phyloP scores from a whole-genome alignment of 306 rosid species.

The Hippophae tibetana region DNA sequence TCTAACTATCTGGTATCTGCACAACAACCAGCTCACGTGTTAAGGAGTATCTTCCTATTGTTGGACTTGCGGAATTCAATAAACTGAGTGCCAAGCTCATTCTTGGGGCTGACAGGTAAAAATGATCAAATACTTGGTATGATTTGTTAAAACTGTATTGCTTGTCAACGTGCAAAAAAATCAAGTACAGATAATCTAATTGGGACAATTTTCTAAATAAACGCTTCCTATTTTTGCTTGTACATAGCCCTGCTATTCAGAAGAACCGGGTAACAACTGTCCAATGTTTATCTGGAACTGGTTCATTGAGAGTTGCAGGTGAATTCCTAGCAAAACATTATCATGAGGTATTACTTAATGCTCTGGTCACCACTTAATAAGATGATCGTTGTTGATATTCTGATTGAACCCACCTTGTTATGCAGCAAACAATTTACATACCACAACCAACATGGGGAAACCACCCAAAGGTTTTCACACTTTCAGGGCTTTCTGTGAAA shows the following conservation, averaged over 20 bases:
- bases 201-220: background rate
- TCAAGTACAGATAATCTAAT: background rate
- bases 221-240: slow-evolving; percentile 7
- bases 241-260: slow-evolving; percentile 74
- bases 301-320: slow-evolving; percentile 93
- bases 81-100: slow-evolving; percentile 90
- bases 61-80: slow-evolving; percentile 79
- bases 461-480: slow-evolving; percentile 66
- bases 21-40: slow-evolving; percentile 52
- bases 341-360: slow-evolving; percentile 57
- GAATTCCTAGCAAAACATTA: slow-evolving; percentile 90
- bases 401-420: slow-evolving; percentile 5
- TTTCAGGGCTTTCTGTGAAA: slow-evolving; percentile 78
- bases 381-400: slow-evolving; percentile 7
- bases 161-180: too few relatives aligned
- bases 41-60: slow-evolving; percentile 87
- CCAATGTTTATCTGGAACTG: slow-evolving; percentile 95
- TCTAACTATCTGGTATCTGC: background rate
- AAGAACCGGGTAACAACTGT: slow-evolving; percentile 82
- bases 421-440: slow-evolving; percentile 74
- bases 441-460: slow-evolving; percentile 98
- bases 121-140: background rate
- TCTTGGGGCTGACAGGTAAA: slow-evolving; percentile 85
- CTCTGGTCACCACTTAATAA: background rate
- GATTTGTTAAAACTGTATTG: background rate